Base-by-base conservation (phyloP, 352 stramenopile genomes). In the Phytophthora vignae region DNA sequence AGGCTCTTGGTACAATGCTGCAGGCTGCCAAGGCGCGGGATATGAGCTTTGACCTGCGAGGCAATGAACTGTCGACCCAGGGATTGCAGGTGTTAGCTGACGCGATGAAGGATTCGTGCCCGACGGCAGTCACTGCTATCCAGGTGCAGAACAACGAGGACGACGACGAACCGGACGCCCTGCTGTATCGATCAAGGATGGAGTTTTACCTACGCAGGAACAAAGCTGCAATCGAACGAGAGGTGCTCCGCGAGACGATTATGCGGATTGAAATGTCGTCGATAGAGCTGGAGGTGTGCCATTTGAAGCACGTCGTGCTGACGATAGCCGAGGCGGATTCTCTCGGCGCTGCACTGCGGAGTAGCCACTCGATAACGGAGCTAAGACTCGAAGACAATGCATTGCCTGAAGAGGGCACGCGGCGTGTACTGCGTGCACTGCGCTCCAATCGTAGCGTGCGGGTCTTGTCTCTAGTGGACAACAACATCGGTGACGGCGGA, bases 321-420 rank as follows among this genome's bases (percentile, higher is more conserved):
- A 74, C 75, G 1, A 77, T 87, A 52, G 46, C 49, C 1, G 77
- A 85, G 25, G 75, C 73, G 4, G 55, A 82, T 65, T 49, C 71
- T 50, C 78, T 87, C 12, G 64, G 44, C 33, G 22, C 58, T 29
- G 77, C 77, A 6, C 55, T 87, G 11, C 58, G 46, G 9, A 42
- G 22, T 2, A 85, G 64, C 50, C 71, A 71, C 0, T 87, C 80
- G 9, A 27, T 85, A 19, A 69, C 59, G 1, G 69, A 81, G 6
- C 57, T 87, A 15, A 58, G 64, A 27, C 64, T 87, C n/a, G 42
- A 69, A 64, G 76, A 84, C 71, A 87, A 87, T 42, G 77, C 72
- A 6, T 31, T 87, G 14, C 73, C 77, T 7, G 54, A 65, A 19
- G 80, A 87, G 46, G 80, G 65, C 7, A 42, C 55, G 6, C 63